These are phyloP conservation scores for Lithohypha guttulata DNA, from an alignment of 2,329 filamentous ascomycete genomes.

Conservation along the genomic window DNA sequence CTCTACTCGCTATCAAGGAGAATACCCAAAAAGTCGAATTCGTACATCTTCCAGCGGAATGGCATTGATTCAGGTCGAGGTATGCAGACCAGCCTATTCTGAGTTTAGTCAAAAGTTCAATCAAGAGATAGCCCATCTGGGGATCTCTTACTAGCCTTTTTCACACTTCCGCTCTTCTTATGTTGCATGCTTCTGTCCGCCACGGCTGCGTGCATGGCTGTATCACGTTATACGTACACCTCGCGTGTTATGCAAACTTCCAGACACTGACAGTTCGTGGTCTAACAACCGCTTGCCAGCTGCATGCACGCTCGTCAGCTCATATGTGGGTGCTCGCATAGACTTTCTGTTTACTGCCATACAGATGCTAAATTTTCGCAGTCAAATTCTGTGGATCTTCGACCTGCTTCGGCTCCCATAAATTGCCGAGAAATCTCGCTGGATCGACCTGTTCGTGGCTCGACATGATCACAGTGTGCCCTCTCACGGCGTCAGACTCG, in stretches of 20 bases:
- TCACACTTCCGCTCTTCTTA: not conserved
- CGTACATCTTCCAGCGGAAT: not conserved
- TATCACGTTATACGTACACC: not conserved
- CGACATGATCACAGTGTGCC: no score
- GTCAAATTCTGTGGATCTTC: no score
- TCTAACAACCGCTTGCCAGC: no score
- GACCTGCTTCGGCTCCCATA: no score
- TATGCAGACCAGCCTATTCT: slow-evolving; percentile 7
- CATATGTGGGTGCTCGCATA: no score
- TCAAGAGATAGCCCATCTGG: not conserved
- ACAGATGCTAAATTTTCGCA: no score
- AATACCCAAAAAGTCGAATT: not conserved
- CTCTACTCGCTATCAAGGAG: not conserved
- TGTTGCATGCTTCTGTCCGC: not conserved
- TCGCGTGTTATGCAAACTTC: not conserved
- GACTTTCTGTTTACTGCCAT: no score
- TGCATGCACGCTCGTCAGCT: no score
- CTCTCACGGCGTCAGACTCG: no score
- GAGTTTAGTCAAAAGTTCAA: not conserved
- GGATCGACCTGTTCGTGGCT: no score
- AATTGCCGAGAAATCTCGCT: no score
- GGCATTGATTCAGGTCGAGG: not conserved
- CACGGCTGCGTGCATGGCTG: not conserved
- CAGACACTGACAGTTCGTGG: no score
- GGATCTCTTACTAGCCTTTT: not conserved